Conservation (phyloP, 345 rosid genomes). For the Arabidopsis thaliana region TAIR10.1 NC_003070.9:27046001-27046500, state of each 20-base stretch:
- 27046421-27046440: conserved; percentile 16
- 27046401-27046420: conserved; percentile 23
- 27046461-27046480: conserved; percentile 1
- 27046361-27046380: conserved; percentile 24
- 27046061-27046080: no score
- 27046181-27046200: background rate
- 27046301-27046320: conserved; percentile 29
- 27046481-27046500: background rate
- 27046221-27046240: background rate
- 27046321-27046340: conserved; percentile 1
- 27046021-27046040: no score
- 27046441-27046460: conserved; percentile 1
- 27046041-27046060: no score
- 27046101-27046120: no score
- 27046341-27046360: conserved; percentile 15
- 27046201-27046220: background rate
- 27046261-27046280: conserved; percentile 26
- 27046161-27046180: background rate
- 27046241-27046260: background rate
- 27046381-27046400: conserved; percentile 24
- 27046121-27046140: background rate
- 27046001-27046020: no score
- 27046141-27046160: background rate
- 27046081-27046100: no score
- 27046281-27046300: conserved; percentile 28